Conservation (phyloP, 495 filamentous ascomycete genomes). For the Hypoxylon cercidicola region DNA sequence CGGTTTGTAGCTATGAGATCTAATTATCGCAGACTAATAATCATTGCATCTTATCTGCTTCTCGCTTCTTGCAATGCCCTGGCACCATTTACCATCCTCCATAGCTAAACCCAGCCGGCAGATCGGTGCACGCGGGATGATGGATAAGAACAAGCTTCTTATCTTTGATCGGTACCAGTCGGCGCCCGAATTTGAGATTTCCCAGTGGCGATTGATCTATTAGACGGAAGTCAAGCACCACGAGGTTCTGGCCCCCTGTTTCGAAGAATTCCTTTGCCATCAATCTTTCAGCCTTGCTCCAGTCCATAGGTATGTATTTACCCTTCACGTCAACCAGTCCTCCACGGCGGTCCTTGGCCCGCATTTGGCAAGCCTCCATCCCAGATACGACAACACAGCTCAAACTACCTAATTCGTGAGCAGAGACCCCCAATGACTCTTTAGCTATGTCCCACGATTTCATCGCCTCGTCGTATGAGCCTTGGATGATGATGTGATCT, state of each 20-base stretch:
- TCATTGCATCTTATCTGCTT: no score
- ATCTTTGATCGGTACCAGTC: not conserved
- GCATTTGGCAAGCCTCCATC: not conserved
- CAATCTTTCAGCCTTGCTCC: constrained; percentile 2
- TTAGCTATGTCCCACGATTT: not conserved
- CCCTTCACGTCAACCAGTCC: constrained; percentile 1
- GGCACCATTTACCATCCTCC: no score
- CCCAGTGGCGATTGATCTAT: not conserved
- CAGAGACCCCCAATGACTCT: not conserved
- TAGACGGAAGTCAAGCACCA: not conserved
- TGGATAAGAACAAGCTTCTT: no score
- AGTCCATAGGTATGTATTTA: constrained; percentile 10
- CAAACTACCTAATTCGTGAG: not conserved
- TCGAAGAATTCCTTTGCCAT: not conserved
- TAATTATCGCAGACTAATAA: no score
- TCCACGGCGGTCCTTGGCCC: not conserved
- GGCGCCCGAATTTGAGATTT: not conserved
- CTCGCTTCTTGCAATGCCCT: no score
- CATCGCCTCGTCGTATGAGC: not conserved
- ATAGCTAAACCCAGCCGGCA: no score
- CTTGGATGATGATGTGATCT: constrained; percentile 6
- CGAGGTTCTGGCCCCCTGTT: not conserved
- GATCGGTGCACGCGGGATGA: no score
- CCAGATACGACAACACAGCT: not conserved
- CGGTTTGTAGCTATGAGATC: no score